Evolutionary conservation across 805 yeast species (phyloP).

Genomic region (Starmera caribaea): DNA sequence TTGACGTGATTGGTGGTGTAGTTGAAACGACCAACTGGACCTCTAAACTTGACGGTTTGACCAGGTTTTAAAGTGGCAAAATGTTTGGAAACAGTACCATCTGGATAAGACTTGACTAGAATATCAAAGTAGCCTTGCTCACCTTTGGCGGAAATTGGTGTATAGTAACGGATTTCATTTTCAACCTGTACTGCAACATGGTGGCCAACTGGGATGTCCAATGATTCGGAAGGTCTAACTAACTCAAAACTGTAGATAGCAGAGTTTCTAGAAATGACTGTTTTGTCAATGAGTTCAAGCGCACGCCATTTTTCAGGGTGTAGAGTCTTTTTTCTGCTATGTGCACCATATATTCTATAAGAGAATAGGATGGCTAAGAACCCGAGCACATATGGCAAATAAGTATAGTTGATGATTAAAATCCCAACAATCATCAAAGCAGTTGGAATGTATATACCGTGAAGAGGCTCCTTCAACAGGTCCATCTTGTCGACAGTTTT

Average conservation of each 20-base stretch:
- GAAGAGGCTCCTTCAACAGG: constrained; percentile 59
- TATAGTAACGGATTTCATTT: constrained; percentile 51
- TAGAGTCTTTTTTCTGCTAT: constrained; percentile 32
- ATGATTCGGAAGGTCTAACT: constrained; percentile 46
- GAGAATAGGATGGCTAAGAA: constrained; percentile 29
- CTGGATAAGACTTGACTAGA: constrained; percentile 64
- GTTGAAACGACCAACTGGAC: constrained; percentile 69
- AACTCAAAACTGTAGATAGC: constrained; percentile 69
- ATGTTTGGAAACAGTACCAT: constrained; percentile 58
- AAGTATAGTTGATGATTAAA: constrained; percentile 38
- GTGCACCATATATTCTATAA: constrained; percentile 27
- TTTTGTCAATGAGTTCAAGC: constrained; percentile 65
- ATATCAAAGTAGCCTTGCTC: constrained; percentile 72
- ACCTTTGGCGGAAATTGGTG: constrained; percentile 64
- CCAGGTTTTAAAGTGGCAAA: constrained; percentile 60
- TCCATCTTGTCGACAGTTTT: constrained; percentile 32
- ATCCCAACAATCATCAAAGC: constrained; percentile 54
- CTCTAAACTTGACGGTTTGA: constrained; percentile 59
- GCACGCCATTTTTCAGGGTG: constrained; percentile 47
- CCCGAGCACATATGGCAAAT: constrained; percentile 34
- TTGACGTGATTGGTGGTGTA: constrained; percentile 51
- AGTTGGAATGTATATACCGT: constrained; percentile 66
- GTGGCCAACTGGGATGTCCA: constrained; percentile 67
- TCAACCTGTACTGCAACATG: constrained; percentile 50
- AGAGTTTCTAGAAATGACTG: constrained; percentile 57